Conservation (phyloP, 495 filamentous ascomycete species). For the Aspergillus incahuasiensis region DNA sequence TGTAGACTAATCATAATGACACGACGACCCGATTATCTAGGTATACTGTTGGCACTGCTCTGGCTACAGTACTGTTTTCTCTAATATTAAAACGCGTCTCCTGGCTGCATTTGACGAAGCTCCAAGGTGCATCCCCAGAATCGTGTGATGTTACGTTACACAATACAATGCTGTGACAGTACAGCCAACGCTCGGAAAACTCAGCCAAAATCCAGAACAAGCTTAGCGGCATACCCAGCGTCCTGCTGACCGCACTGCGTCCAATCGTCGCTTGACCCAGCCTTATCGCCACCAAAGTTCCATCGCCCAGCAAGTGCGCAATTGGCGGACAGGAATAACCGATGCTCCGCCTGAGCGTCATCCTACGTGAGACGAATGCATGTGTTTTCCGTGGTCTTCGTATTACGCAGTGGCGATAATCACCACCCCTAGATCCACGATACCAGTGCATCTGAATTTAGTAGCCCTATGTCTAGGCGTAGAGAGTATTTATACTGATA, state of each 20-base stretch:
- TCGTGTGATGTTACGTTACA: background rate
- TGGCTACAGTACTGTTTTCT: too few relatives aligned
- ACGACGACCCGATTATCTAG: background rate
- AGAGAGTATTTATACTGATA: background rate
- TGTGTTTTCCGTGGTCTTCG: background rate
- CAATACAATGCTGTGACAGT: slow-evolving; percentile 7
- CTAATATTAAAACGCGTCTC: too few relatives aligned
- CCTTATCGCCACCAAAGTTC: slow-evolving; percentile 11
- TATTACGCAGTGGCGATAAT: slow-evolving; percentile 4
- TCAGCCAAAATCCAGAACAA: background rate
- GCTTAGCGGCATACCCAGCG: background rate
- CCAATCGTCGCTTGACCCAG: slow-evolving; percentile 6
- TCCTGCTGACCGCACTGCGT: slow-evolving; percentile 13
- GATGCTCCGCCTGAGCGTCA: slow-evolving; percentile 3
- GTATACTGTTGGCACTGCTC: background rate
- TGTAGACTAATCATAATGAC: background rate
- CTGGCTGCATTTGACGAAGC: background rate
- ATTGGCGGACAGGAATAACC: slow-evolving; percentile 16
- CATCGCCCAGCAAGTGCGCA: background rate
- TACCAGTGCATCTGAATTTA: background rate
- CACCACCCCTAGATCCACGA: background rate
- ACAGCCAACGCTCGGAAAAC: background rate
- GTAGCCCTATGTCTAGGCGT: background rate
- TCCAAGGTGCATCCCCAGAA: too few relatives aligned
- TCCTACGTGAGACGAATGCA: background rate